Evolutionary conservation across 768 basidiomycete species (phyloP), one percentile per base, ranked within the genome.

Genomic region (Russula sp.): DNA sequence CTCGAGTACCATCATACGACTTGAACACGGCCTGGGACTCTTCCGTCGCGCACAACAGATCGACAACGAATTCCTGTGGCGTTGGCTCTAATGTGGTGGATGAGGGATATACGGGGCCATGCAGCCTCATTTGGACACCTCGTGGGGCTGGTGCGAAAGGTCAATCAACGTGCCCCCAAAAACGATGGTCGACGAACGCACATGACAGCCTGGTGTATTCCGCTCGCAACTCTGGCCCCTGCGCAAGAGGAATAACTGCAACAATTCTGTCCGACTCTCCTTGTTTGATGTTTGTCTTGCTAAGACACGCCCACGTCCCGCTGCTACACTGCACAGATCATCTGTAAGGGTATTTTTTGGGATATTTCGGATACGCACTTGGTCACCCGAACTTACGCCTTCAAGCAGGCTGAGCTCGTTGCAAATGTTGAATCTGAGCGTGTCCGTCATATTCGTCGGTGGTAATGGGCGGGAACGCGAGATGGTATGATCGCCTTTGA

Each of bases 261-360:
- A 85, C 77, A 70, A 94, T 74, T 57, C 90, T 81, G 67, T 90
- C 87, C 2, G 76, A 60, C 46, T 78, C 73, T 24, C 77, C 79
- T 1, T 72, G 68, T 74, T 89, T 91, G 69, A 76, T 69, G 70
- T 92, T 92, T 38, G 79, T 81, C 69, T 81, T 83, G 5, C 83
- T 87, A 34, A 92, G 76, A 75, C 93, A 95, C 55, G 85, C 89
- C 69, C 86, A 79, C 54, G 90, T 89, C 26, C 84, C 88, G 24
- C 72, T 59, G 22, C 81, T 73, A 76, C 91, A 94, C 91, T 94
- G 69, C 36, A 26, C 28, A 13, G 30, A 46, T 36, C 26, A 24
- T 65, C 9, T 6, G 36, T 36, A 57, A 57, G 49, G 20, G 40
- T 4, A 5, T 11, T 44, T n/a, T 54, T 48, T 3, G 18, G 32